phyloP scores from a whole-genome alignment of 306 rosid genomes.

The Echinosophora koreensis region DNA sequence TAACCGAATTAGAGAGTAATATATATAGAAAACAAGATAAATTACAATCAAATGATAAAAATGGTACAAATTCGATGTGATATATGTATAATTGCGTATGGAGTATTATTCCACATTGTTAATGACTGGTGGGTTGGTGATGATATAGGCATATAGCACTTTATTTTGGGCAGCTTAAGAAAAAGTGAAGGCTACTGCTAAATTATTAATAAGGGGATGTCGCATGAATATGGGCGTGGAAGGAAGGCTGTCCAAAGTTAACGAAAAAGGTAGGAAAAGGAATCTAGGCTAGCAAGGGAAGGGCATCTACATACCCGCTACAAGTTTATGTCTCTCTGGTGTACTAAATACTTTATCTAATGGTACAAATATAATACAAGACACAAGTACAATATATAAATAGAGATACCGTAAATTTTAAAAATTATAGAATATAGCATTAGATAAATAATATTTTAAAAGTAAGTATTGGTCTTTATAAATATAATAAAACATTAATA shows the following conservation, averaged over 20 bases:
- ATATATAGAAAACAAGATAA: neutral
- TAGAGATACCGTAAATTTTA: too few species aligned
- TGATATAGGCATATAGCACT: neutral
- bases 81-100: too few species aligned
- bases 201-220: constrained; percentile 44
- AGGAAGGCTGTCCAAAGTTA: constrained; percentile 51
- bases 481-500: too few species aligned
- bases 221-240: constrained; percentile 54
- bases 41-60: neutral
- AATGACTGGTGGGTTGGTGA: constrained; percentile 9
- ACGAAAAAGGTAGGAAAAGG: constrained; percentile 50
- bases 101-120: neutral
- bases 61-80: neutral
- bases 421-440: too few species aligned
- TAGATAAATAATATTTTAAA: too few species aligned
- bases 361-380: too few species aligned
- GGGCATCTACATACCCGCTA: constrained; percentile 48
- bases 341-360: neutral
- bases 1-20: too few species aligned
- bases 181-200: constrained; percentile 47
- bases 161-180: constrained; percentile 35
- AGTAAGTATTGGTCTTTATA: too few species aligned
- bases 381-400: too few species aligned
- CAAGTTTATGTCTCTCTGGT: neutral
- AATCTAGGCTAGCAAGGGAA: constrained; percentile 54